Evolutionary conservation across 495 filamentous ascomycete genomes (phyloP).

Genomic region (Neurospora sp.): DNA sequence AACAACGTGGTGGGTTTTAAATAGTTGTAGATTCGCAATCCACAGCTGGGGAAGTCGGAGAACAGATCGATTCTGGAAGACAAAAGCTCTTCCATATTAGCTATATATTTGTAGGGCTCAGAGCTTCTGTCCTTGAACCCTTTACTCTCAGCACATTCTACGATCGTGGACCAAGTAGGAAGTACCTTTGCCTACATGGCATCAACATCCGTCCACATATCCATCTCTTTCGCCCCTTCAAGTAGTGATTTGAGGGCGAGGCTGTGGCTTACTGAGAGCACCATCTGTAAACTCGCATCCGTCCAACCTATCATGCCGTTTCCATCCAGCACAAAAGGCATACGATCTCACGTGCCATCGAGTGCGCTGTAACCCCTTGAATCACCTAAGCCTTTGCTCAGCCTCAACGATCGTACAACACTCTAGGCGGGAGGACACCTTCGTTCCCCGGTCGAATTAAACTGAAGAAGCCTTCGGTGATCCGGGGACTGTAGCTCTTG

Average conservation of each 20-base stretch:
- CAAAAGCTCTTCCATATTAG: not conserved
- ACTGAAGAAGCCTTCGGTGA: not conserved
- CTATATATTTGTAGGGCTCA: not conserved
- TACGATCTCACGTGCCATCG: not conserved
- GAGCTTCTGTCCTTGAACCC: not conserved
- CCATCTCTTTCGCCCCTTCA: not conserved
- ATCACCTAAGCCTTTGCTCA: not conserved
- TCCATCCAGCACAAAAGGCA: not conserved
- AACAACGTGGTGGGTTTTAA: not conserved
- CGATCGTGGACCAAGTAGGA: not conserved
- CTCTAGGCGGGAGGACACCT: not conserved
- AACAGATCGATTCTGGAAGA: not conserved
- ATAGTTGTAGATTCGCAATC: not conserved
- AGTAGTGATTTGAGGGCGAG: not conserved
- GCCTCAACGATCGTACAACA: not conserved
- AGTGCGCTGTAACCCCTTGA: not conserved
- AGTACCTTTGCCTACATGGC: not conserved
- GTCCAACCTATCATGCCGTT: not conserved
- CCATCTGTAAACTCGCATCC: not conserved
- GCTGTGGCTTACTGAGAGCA: not conserved
- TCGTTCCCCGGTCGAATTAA: not conserved
- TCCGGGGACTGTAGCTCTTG: not conserved
- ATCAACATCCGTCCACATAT: not conserved
- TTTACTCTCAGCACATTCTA: not conserved
- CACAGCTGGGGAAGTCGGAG: not conserved